These are phyloP conservation scores for Aspergillus sp. DNA, from an alignment of 2,329 filamentous ascomycete species.

Conservation along the genomic window DNA sequence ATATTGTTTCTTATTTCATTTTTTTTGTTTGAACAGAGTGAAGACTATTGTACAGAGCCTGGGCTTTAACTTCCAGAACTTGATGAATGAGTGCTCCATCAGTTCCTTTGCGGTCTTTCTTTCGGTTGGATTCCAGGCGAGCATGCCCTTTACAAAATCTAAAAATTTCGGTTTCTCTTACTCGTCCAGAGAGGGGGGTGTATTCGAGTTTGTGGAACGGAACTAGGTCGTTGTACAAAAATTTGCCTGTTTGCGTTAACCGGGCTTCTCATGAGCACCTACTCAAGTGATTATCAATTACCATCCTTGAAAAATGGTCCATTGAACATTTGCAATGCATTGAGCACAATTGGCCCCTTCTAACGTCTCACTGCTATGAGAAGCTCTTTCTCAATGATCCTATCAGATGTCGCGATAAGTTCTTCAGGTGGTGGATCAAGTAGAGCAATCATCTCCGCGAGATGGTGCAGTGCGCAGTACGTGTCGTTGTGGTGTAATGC, in stretches of 20 bases:
- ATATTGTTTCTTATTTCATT: too few species aligned
- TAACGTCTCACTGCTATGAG: slow-evolving; percentile 12
- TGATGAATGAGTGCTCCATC: slow-evolving; percentile 25
- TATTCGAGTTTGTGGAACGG: slow-evolving; percentile 17
- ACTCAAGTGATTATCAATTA: slow-evolving; percentile 3
- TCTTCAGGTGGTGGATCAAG: slow-evolving; percentile 29
- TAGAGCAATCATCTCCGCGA: slow-evolving; percentile 36
- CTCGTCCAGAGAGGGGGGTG: slow-evolving; percentile 18
- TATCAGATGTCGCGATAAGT: slow-evolving; percentile 16
- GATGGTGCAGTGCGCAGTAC: slow-evolving; percentile 27
- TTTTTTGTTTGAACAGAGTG: too few species aligned
- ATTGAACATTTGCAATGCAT: slow-evolving; percentile 13
- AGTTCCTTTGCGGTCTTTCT: slow-evolving; percentile 31
- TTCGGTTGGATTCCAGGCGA: slow-evolving; percentile 30
- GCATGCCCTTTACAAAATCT: slow-evolving; percentile 28
- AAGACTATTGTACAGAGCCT: too few species aligned
- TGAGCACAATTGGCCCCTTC: slow-evolving; percentile 10
- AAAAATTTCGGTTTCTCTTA: slow-evolving; percentile 27
- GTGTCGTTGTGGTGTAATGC: slow-evolving; percentile 17
- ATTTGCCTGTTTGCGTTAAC: slow-evolving; percentile 12
- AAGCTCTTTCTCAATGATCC: slow-evolving; percentile 4
- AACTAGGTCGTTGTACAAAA: slow-evolving; percentile 16
- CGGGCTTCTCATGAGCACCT: slow-evolving; percentile 6
- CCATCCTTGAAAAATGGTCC: slow-evolving; percentile 22
- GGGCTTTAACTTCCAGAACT: too few species aligned